A percentile compares a stretch with the other conserved stretches of the same genome.
Evolutionary conservation across 768 basidiomycete species (phyloP).

Genomic region (Termitomyces sp.): DNA sequence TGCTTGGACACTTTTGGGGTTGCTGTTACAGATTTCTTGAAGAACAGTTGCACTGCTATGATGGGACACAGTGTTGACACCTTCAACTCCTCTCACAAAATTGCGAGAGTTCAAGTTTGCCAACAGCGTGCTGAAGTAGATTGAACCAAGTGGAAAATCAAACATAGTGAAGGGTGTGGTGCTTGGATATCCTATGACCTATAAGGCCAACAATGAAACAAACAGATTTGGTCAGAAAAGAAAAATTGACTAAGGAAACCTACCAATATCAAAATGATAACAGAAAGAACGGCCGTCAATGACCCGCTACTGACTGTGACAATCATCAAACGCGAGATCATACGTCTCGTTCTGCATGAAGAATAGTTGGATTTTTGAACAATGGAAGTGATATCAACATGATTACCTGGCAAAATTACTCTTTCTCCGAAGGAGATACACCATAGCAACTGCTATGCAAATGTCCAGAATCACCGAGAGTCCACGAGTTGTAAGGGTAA

Average conservation of each 20-base stretch:
- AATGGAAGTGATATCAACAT: no score
- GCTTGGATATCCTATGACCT: not conserved
- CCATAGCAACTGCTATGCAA: not conserved
- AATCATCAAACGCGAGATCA: not conserved
- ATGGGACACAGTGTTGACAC: not conserved
- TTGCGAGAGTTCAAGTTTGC: slow-evolving; percentile 2
- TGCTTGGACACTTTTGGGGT: not conserved
- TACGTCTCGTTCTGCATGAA: not conserved
- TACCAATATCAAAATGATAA: not conserved
- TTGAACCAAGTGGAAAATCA: not conserved
- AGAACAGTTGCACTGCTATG: not conserved
- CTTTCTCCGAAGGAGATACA: not conserved
- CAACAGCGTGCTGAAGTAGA: slow-evolving; percentile 1
- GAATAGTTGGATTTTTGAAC: not conserved
- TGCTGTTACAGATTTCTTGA: not conserved
- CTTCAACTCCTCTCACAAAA: not conserved
- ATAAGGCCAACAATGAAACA: not conserved
- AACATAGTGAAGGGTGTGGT: not conserved
- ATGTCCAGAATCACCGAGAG: not conserved
- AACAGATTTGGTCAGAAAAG: not conserved
- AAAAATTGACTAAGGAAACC: no score
- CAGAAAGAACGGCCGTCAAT: not conserved
- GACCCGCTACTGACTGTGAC: not conserved
- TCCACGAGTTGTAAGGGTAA: not conserved
- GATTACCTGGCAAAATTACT: not conserved